Base-by-base conservation (phyloP, 1,284 basidiomycete species). In the Melampsora americana region DNA sequence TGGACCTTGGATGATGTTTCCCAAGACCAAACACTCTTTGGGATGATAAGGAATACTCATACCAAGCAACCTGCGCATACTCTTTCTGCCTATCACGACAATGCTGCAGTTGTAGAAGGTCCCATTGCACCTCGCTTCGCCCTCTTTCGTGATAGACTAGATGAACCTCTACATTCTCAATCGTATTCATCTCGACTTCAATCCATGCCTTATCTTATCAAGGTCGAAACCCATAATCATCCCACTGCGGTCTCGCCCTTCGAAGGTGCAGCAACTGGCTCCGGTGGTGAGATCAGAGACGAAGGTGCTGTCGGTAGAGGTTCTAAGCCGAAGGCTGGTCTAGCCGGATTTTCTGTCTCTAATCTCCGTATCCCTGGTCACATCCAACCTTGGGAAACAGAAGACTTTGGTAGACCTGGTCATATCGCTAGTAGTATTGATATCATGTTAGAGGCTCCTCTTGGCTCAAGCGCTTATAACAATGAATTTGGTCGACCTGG, bases 151-250 rank as follows among this genome's bases (percentile, higher is more conserved):
- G 64, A 66, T 53, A 66, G 66, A 56, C 32, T n/a, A 28, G 44
- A 35, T 18, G 53, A 46, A 18, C 16, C 35, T 39, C 56, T 61
- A 23, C 42, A 30, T 23, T 50, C 39, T 23, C 42, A 65, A 65
- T 65, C 69, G 46, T 75, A 67, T 42, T 81, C 83, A 65, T 84
- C 88, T 5, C 82, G 84, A 35, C 79, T 86, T 35, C 93, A 94
- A 82, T 85, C 89, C n/a, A 92, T 92, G 86, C 92, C 90, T 12
- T 91, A 99, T 78, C 87, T 99, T 53, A 89, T 95, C 85, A 99
- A 99, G 85, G 96, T 99, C 77, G 96, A 99, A 84, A 99, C 96
- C 9, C 95, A 99, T 84, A 99, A 99, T 83, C 96, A 99, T 82
- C 95, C 96, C 1, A 99, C 95, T 3, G 96, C 95, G 5, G 94